Evolutionary conservation across 2,329 filamentous ascomycete species (phyloP).

Genomic region (Plectosphaerella plurivora): DNA sequence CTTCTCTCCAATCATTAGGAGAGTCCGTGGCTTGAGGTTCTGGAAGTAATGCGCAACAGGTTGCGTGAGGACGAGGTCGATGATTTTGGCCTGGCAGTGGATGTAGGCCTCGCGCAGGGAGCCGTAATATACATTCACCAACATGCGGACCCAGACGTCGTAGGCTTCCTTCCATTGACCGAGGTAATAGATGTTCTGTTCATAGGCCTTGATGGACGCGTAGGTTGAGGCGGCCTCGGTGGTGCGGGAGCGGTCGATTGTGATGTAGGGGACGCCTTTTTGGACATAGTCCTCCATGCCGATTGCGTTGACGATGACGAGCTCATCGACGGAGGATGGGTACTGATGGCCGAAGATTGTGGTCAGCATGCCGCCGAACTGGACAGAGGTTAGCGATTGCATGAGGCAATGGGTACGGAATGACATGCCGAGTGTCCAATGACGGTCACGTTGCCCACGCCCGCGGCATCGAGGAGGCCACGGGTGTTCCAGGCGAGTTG

Average conservation of each 20-base stretch:
- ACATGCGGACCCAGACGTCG: slow-evolving; percentile 52
- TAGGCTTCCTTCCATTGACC: slow-evolving; percentile 43
- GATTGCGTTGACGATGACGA: slow-evolving; percentile 46
- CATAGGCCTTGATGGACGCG: slow-evolving; percentile 37
- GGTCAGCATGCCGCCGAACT: slow-evolving; percentile 17
- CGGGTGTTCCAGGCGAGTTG: slow-evolving; percentile 47
- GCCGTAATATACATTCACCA: slow-evolving; percentile 45
- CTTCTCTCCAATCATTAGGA: slow-evolving; percentile 45
- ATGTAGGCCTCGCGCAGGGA: slow-evolving; percentile 35
- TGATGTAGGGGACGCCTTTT: slow-evolving; percentile 41
- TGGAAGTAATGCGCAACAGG: slow-evolving; percentile 46
- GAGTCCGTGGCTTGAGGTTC: slow-evolving; percentile 33
- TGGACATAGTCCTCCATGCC: slow-evolving; percentile 49
- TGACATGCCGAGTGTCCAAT: slow-evolving; percentile 49
- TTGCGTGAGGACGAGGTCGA: slow-evolving; percentile 48
- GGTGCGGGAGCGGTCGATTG: slow-evolving; percentile 31
- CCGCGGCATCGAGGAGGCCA: slow-evolving; percentile 38
- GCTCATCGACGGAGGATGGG: slow-evolving; percentile 31
- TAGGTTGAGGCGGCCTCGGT: slow-evolving; percentile 36
- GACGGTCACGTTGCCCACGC: slow-evolving; percentile 17
- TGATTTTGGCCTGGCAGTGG: slow-evolving; percentile 43
- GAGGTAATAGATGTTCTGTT: slow-evolving; percentile 45
- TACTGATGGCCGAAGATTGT: slow-evolving; percentile 42
- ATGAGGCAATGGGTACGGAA: slow-evolving; percentile 21
- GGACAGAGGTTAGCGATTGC: no score